A percentile compares a stretch with the other conserved stretches of the same genome.
Conservation (phyloP, 257 asterid genomes). For the Echium plantagineum region DNA sequence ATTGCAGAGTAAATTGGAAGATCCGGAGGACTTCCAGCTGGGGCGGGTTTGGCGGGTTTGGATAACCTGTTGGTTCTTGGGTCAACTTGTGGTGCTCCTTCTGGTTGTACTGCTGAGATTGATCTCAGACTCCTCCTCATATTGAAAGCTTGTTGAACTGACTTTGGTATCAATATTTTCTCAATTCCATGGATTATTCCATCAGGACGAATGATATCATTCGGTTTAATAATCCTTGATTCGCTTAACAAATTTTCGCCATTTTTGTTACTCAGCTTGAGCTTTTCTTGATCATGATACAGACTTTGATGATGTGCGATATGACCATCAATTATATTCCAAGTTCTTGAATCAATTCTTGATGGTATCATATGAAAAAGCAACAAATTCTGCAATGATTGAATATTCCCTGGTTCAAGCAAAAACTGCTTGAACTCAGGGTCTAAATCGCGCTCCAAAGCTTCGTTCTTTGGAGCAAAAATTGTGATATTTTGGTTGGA, state of each 20-base stretch:
- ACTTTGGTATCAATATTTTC: constrained; percentile 56
- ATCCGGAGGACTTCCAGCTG: constrained; percentile 63
- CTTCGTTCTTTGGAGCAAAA: constrained; percentile 83
- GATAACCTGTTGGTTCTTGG: constrained; percentile 62
- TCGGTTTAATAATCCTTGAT: constrained; percentile 36
- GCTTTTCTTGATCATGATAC: constrained; percentile 28
- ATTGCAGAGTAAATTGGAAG: constrained; percentile 59
- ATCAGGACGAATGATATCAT: constrained; percentile 67
- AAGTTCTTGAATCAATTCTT: constrained; percentile 45
- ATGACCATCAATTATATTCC: constrained; percentile 17
- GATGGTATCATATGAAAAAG: constrained; percentile 76
- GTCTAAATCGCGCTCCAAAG: constrained; percentile 73
- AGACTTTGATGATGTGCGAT: constrained; percentile 31
- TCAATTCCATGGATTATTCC: constrained; percentile 97
- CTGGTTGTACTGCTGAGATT: constrained; percentile 67
- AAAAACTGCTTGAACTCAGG: constrained; percentile 80
- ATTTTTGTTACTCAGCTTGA: constrained; percentile 16
- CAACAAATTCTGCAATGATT: constrained; percentile 61
- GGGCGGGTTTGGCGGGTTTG: constrained; percentile 36
- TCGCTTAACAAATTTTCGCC: constrained; percentile 35
- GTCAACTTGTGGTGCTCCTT: constrained; percentile 90
- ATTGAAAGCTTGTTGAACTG: constrained; percentile 81
- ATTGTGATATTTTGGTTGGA: constrained; percentile 70
- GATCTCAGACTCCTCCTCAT: constrained; percentile 50
- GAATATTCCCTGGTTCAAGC: constrained; percentile 71